Evolutionary conservation across 176 grass and related monocot species (phyloP), one percentile per base, ranked within the genome.

Genomic region (Zea luxurians): DNA sequence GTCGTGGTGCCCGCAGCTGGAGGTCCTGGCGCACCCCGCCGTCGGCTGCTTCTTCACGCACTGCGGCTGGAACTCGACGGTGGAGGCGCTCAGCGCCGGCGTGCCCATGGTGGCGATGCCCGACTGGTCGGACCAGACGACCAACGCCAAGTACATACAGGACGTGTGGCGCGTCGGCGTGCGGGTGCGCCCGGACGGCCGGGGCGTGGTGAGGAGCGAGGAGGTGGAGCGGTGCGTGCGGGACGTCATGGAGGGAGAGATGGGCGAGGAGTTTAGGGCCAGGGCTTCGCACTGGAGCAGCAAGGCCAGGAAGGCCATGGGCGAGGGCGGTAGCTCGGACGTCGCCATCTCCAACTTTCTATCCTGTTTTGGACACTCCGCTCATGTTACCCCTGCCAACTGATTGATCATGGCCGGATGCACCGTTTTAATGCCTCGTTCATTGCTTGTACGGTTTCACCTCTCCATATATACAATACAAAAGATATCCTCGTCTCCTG

Each of bases 1-100:
- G 4, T 37, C 86, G 0, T 93, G 85, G 92, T 68, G 88, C 83
- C 86, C 83, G 4, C 90, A 94, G 72, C 66, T 98, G 10, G 92
- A 92, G 70, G 92, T 94, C 0, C 70, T 92, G 5, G 81, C 75
- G 4, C 89, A 98, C 62, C 34, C 37, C 0, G 52, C 83, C 2
- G 70, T 88, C 0, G 91, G 94, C 0, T 97, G 94, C 58, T 97
- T 97, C 63, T 43, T 93, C 12, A 91, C 90, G 11, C 93, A 93
- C 1, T 68, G 77, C 8, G 88, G 90, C 1, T 93, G 93, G 88
- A 97, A 97, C 78, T 97, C 93, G 1, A 93, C 88, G 0, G 1
- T 83, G 37, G 87, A 84, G 68, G 81, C 49, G 48, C 61, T 87
- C 1, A 66, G 72, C 27, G 38, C 61, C 8, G 82, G 78, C 0